Evolutionary conservation across 2,329 filamentous ascomycete species (phyloP), one percentile per base, ranked within the genome.

Genomic region (Fusarium irregulare): DNA sequence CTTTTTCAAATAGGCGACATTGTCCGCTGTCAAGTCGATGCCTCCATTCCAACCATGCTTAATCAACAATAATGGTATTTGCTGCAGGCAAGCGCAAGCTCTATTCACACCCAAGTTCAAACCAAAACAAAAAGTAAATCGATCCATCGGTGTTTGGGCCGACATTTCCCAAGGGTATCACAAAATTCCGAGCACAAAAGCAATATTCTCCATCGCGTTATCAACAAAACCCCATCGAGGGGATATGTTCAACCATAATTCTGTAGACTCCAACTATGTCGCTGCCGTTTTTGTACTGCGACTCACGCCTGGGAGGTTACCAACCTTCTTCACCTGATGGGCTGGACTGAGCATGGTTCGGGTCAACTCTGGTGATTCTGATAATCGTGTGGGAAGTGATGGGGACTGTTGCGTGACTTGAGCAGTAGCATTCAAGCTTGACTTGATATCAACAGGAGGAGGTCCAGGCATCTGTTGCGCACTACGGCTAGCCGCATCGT

Each of bases 361-460:
- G 46, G 82, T 77, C 64, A 84, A 73, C 68, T 85, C 83, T n/a
- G 83, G 82, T 1, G 83, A 84, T 30, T 79, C 82, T 12, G 82
- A 81, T 32, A 77, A 60, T 13, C 74, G 74, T 45, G 63, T 72
- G 12, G 75, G 54, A 16, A 76, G 48, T 27, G 74, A 73, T 21
- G 77, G 75, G 34, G 79, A 76, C 47, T 74, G 70, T 14, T 74
- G 71, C 30, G 67, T 73, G 5, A 71, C 48, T n/a, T 65, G 64
- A 23, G 64, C 68, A 41, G 76, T 68, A 18, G 59, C 70, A 42
- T 76, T 73, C n/a, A 75, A 51, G n/a, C 47, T 48, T 9, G 75
- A 41, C 54, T 77, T 79, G 30, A 59, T 46, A 13, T 77, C 75
- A 2, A 58, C 57, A 45, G 70, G 37, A 7, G 71, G 47, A 20